A percentile compares a stretch with the other conserved stretches of the same genome.
phyloP scores from a whole-genome alignment of 2,329 filamentous ascomycete genomes.

The Cladophialophora immunda region DNA sequence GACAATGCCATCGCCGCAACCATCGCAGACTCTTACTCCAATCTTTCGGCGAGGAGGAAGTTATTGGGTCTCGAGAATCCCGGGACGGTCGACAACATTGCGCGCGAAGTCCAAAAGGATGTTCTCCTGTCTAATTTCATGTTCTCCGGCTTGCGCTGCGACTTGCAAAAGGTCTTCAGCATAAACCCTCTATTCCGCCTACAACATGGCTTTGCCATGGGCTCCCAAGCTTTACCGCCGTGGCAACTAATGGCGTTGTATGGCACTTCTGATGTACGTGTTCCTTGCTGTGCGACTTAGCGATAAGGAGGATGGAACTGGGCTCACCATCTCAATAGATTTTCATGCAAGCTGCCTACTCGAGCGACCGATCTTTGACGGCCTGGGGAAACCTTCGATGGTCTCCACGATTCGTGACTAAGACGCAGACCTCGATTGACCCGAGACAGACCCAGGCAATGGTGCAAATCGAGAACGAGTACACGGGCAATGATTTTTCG shows the following conservation, averaged over 20 bases:
- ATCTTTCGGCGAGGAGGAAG: slow-evolving; percentile 85
- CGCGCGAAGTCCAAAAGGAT: slow-evolving; percentile 93
- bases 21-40: slow-evolving; percentile 78
- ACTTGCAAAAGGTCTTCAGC: slow-evolving; percentile 96
- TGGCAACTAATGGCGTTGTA: slow-evolving; percentile 96
- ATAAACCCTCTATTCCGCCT: slow-evolving; percentile 94
- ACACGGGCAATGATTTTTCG: slow-evolving; percentile 90
- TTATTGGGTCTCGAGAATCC: slow-evolving; percentile 91
- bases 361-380: slow-evolving; percentile 87
- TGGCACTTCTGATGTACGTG: slow-evolving; percentile 84
- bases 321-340: slow-evolving; percentile 63
- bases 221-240: slow-evolving; percentile 85
- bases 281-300: neutral
- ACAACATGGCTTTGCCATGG: slow-evolving; percentile 95
- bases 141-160: slow-evolving; percentile 94
- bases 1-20: slow-evolving; percentile 76
- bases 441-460: slow-evolving; percentile 81
- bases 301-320: neutral
- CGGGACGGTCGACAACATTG: slow-evolving; percentile 87
- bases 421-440: slow-evolving; percentile 85
- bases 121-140: slow-evolving; percentile 96
- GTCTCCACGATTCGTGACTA: slow-evolving; percentile 80
- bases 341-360: slow-evolving; percentile 93
- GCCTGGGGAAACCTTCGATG: slow-evolving; percentile 95
- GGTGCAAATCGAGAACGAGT: slow-evolving; percentile 94